These are phyloP conservation scores for Oryza australiensis DNA, from an alignment of 176 grass and related monocot species.

Conservation along the genomic window DNA sequence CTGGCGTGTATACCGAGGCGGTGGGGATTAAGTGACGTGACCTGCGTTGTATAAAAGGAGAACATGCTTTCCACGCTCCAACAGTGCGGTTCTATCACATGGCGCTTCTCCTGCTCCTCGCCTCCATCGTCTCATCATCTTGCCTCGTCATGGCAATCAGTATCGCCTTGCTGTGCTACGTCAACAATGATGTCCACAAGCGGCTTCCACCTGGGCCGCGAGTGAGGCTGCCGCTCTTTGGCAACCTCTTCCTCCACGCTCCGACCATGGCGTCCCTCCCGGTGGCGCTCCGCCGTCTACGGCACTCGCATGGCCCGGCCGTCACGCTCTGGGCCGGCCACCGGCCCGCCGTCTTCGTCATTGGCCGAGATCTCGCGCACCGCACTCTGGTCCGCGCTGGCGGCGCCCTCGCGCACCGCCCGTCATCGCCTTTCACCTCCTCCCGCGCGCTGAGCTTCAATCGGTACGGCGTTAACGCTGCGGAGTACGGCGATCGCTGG, in stretches of 20 bases:
- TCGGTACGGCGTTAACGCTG: neutral
- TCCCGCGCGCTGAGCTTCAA: neutral
- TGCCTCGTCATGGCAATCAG: too few relatives aligned
- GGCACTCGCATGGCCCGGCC: constrained; percentile 7
- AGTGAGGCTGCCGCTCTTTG: neutral
- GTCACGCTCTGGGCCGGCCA: constrained; percentile 4
- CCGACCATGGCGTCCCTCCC: neutral
- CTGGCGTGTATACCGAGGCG: too few relatives aligned
- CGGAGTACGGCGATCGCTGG: constrained; percentile 18
- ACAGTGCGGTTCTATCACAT: too few relatives aligned
- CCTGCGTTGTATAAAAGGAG: too few relatives aligned
- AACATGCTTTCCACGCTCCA: too few relatives aligned
- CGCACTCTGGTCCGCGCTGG: constrained; percentile 17
- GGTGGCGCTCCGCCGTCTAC: neutral
- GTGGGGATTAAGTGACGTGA: too few relatives aligned
- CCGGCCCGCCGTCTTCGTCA: constrained; percentile 21
- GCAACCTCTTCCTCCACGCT: neutral
- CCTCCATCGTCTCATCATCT: too few relatives aligned
- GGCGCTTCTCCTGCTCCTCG: too few relatives aligned
- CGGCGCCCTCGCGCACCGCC: constrained; percentile 6
- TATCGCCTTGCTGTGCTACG: too few relatives aligned
- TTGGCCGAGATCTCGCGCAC: neutral
- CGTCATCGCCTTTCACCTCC: neutral
- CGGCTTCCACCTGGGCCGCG: neutral
- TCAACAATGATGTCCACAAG: too few relatives aligned